phyloP scores from a whole-genome alignment of 345 rosid genomes.

The Carallia brachiata region DNA sequence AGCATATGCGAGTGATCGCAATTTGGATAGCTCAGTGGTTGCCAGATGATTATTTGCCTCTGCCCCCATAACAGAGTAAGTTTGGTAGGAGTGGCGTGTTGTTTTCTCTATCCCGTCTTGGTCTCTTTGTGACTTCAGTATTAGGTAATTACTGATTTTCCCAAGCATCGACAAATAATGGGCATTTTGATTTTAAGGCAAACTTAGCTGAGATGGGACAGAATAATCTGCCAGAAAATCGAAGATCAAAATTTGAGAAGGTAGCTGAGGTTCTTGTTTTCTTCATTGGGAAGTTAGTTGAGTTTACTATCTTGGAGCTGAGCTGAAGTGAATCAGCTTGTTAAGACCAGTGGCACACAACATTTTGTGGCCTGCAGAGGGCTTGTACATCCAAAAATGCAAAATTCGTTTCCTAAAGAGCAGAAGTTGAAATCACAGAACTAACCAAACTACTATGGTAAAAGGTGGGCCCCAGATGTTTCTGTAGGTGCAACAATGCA shows the following conservation, averaged over 20 bases:
- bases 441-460: neutral
- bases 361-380: too few species aligned
- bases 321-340: neutral
- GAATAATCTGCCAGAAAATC: constrained; percentile 6
- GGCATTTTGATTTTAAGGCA: neutral
- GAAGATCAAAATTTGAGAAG: neutral
- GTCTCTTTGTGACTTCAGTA: neutral
- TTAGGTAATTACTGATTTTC: neutral
- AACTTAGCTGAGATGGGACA: neutral
- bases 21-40: neutral
- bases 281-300: neutral
- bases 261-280: neutral
- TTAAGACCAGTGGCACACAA: too few species aligned
- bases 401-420: too few species aligned
- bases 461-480: neutral
- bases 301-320: neutral
- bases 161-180: neutral
- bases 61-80: neutral
- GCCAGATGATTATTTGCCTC: neutral
- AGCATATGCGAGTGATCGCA: neutral
- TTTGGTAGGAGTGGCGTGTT: too few species aligned
- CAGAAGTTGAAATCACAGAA: neutral
- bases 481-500: too few species aligned
- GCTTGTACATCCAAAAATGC: too few species aligned
- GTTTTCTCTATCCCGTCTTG: neutral